phyloP scores from a whole-genome alignment of 495 filamentous ascomycete species.

The Aspergillus cristatus region DNA sequence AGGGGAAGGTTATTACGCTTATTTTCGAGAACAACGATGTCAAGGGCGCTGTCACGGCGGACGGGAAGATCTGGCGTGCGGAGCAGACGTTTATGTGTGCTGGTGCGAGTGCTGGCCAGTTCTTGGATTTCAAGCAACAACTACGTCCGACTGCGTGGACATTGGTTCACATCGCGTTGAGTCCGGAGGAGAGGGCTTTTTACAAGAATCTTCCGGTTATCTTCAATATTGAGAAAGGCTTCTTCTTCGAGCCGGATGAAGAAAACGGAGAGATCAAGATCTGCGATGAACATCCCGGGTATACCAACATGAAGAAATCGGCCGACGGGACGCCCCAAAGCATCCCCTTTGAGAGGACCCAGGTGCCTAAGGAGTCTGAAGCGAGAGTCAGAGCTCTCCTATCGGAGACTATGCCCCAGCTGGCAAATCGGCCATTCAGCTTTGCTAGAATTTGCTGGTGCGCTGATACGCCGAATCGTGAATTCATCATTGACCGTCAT shows the following conservation, averaged over 20 bases:
- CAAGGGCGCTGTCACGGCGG: constrained; percentile 18
- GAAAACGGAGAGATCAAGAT: constrained; percentile 40
- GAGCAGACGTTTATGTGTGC: constrained; percentile 27
- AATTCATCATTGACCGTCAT: constrained; percentile 33
- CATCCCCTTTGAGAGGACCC: constrained; percentile 27
- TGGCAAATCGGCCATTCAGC: constrained; percentile 29
- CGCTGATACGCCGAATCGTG: constrained; percentile 39
- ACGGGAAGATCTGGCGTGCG: constrained; percentile 18
- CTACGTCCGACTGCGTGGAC: constrained; percentile 39
- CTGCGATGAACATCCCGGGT: constrained; percentile 45
- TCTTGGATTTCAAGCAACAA: constrained; percentile 34
- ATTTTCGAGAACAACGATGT: constrained; percentile 18
- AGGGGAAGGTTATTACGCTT: constrained; percentile 22
- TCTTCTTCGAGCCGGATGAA: constrained; percentile 46
- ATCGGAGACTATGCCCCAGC: constrained; percentile 33
- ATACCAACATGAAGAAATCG: constrained; percentile 24
- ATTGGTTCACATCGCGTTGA: constrained; percentile 38
- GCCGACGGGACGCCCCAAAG: constrained; percentile 14
- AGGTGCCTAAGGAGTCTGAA: constrained; percentile 35
- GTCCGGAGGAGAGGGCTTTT: constrained; percentile 25
- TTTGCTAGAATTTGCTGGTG: constrained; percentile 42
- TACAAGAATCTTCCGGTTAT: constrained; percentile 40
- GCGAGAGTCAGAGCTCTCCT: constrained; percentile 29
- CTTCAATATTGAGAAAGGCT: constrained; percentile 41
- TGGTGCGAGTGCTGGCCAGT: constrained; percentile 24